Percentiles rank a stretch among this genome's conserved stretches.
phyloP scores from a whole-genome alignment of 768 basidiomycete genomes.

The Psilocybe azurescens region DNA sequence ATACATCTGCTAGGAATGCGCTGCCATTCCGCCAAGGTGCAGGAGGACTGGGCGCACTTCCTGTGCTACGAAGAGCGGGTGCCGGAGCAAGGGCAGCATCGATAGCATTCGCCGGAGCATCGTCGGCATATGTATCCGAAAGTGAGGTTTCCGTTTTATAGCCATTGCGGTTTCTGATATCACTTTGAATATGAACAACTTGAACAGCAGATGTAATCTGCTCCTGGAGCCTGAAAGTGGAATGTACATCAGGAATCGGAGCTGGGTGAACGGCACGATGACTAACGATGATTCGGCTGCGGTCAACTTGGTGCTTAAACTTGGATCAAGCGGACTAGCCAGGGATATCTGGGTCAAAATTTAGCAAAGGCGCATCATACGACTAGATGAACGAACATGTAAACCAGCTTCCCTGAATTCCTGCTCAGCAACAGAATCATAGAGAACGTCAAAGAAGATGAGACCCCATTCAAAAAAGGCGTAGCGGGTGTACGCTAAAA shows the following conservation, averaged over 20 bases:
- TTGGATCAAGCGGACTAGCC: slow-evolving; percentile 22
- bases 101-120: slow-evolving; percentile 11
- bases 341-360: slow-evolving; percentile 30
- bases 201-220: slow-evolving; percentile 9
- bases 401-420: slow-evolving; percentile 63
- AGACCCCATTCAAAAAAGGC: slow-evolving; percentile 90
- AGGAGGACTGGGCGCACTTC: not conserved
- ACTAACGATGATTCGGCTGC: slow-evolving; percentile 18
- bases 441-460: slow-evolving; percentile 74
- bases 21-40: slow-evolving; percentile 9
- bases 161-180: slow-evolving; percentile 12
- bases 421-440: slow-evolving; percentile 67
- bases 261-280: no score
- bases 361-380: not conserved
- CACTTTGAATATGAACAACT: slow-evolving; percentile 4
- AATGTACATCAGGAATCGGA: slow-evolving; percentile 23
- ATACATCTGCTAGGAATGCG: slow-evolving; percentile 47
- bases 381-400: slow-evolving; percentile 40
- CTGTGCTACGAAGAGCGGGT: not conserved
- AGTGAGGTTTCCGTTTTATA: not conserved
- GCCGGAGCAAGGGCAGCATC: slow-evolving; percentile 13
- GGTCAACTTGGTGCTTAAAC: slow-evolving; percentile 9
- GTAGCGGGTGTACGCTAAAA: slow-evolving; percentile 81
- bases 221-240: not conserved
- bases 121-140: not conserved